Evolutionary conservation across 2,329 filamentous ascomycete species (phyloP).

Genomic region (Trichoderma gracile): DNA sequence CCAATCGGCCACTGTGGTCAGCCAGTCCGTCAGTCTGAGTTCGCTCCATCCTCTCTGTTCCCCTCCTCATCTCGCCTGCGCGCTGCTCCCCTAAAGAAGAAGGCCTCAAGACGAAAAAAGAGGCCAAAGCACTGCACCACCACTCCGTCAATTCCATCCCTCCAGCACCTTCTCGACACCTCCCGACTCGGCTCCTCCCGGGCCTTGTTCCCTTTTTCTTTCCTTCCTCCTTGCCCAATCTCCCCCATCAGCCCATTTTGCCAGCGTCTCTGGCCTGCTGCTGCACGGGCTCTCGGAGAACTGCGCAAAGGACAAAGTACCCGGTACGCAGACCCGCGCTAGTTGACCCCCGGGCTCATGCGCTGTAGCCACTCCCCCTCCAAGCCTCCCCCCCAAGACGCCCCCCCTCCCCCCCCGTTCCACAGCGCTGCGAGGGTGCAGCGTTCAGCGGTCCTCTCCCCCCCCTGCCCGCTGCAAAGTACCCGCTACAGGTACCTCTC

Average conservation of each 20-base stretch:
- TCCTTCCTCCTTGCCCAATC: background rate
- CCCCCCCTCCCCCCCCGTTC: constrained; percentile 12
- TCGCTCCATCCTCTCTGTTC: background rate
- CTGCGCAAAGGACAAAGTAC: background rate
- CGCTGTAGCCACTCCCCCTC: constrained; percentile 2
- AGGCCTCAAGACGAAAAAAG: background rate
- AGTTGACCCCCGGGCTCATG: constrained; percentile 7
- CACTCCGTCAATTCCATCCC: background rate
- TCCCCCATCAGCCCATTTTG: constrained; percentile 19
- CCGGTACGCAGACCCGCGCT: constrained; percentile 7
- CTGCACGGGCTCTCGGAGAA: constrained; percentile 21
- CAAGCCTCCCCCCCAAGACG: background rate
- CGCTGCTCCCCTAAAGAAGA: background rate
- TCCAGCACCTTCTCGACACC: background rate
- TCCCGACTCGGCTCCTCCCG: constrained; percentile 4
- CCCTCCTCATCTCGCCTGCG: constrained; percentile 19
- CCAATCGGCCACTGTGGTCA: background rate
- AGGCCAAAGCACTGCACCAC: background rate
- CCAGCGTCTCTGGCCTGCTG: background rate
- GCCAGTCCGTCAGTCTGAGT: constrained; percentile 6
- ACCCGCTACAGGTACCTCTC: constrained; percentile 6
- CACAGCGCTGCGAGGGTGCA: constrained; percentile 1
- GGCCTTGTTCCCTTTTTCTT: background rate
- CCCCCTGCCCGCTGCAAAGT: constrained; percentile 21
- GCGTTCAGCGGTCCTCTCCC: background rate